Percentiles rank a stretch among this genome's conserved stretches.
Conservation (phyloP, 225 moss, liverwort and hornwort species). For the Lunularia cruciata region DNA sequence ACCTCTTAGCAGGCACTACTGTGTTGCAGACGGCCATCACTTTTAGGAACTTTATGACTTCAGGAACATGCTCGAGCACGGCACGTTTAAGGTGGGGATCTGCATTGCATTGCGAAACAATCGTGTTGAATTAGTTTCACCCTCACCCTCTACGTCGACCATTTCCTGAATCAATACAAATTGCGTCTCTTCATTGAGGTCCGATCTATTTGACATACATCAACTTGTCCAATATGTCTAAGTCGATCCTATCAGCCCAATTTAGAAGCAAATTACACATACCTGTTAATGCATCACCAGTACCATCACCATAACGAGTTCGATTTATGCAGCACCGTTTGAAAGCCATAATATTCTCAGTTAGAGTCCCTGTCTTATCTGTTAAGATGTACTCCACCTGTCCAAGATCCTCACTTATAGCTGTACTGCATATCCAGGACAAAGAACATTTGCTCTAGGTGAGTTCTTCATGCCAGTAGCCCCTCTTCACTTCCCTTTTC, state of each 20-base stretch:
- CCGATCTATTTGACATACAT: too few relatives aligned
- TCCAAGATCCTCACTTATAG: constrained; percentile 94
- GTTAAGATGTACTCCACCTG: constrained; percentile 96
- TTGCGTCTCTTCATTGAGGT: background rate
- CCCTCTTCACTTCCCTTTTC: too few relatives aligned
- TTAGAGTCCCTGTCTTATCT: constrained; percentile 97
- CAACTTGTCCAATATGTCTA: too few relatives aligned
- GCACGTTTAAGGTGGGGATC: constrained; percentile 52
- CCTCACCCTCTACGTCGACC: background rate
- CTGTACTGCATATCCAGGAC: constrained; percentile 76
- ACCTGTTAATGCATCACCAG: constrained; percentile 70
- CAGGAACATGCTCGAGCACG: constrained; percentile 61
- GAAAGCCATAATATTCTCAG: constrained; percentile 92
- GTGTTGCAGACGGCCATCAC: constrained; percentile 96
- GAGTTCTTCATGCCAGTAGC: background rate
- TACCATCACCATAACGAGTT: constrained; percentile 62
- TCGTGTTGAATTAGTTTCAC: too few relatives aligned
- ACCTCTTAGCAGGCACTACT: constrained; percentile 80
- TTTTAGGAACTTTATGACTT: constrained; percentile 80
- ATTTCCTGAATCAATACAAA: background rate
- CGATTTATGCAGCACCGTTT: constrained; percentile 84
- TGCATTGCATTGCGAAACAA: constrained; percentile 44
- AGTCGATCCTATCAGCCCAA: too few relatives aligned
- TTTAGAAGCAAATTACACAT: background rate
- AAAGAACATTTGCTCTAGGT: background rate